These are phyloP conservation scores for Porcisia deanei DNA, from an alignment of 208 protist genomes.

Conservation along the genomic window DNA sequence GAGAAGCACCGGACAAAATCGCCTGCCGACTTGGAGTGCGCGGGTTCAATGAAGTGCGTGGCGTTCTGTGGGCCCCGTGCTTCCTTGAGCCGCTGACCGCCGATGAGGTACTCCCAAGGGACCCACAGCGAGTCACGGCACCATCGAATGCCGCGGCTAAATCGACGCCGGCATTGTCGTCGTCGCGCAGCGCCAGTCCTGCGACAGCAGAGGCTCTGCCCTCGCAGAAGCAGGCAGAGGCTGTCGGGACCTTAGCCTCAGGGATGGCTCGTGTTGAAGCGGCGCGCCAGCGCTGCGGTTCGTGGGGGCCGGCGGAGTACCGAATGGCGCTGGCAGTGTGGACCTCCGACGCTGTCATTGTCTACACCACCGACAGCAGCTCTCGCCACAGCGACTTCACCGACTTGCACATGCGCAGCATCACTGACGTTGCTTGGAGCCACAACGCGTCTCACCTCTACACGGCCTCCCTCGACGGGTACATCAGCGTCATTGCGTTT, in stretches of 20 bases:
- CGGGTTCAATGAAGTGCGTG: conserved; percentile 76
- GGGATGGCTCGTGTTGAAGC: background rate
- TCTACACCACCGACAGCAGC: conserved; percentile 84
- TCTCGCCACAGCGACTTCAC: conserved; percentile 88
- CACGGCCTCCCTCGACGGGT: conserved; percentile 83
- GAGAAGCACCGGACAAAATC: conserved; percentile 58
- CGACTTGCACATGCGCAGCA: conserved; percentile 88
- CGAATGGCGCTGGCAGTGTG: conserved; percentile 85
- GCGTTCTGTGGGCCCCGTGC: conserved; percentile 80
- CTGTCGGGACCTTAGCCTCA: too few species aligned
- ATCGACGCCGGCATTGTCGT: background rate
- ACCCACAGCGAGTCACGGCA: conserved; percentile 8
- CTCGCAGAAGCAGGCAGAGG: background rate
- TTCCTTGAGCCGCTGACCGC: conserved; percentile 58
- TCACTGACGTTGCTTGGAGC: conserved; percentile 87
- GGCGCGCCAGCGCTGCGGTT: conserved; percentile 24
- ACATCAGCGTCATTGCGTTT: conserved; percentile 78
- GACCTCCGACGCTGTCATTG: conserved; percentile 82
- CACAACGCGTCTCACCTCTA: conserved; percentile 57
- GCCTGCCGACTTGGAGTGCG: conserved; percentile 60
- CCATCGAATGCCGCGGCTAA: background rate
- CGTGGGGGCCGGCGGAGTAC: conserved; percentile 82
- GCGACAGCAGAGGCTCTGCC: conserved; percentile 3
- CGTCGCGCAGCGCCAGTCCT: conserved; percentile 2
- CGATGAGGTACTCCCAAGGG: conserved; percentile 15